Percentiles rank a stretch among this genome's conserved stretches.
phyloP scores from a whole-genome alignment of 2,329 filamentous ascomycete species.

The Exophiala oligosperma region DNA sequence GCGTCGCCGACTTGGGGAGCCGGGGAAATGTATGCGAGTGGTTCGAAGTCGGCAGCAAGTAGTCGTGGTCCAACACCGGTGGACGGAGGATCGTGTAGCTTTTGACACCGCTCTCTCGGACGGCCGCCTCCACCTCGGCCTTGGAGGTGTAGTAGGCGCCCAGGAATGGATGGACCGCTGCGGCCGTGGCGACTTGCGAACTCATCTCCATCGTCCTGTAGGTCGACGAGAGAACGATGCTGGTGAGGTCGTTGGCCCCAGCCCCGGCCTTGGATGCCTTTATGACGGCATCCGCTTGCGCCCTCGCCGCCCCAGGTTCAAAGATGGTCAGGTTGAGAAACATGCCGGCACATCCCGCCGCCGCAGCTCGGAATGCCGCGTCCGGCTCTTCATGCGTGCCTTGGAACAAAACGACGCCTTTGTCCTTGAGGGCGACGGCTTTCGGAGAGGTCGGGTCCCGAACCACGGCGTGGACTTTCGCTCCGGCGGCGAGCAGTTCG shows the following conservation, averaged over 20 bases:
- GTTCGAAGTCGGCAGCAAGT: conserved; percentile 42
- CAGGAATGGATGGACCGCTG: conserved; percentile 34
- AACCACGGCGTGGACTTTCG: conserved; percentile 60
- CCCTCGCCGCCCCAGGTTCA: conserved; percentile 25
- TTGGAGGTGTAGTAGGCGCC: conserved; percentile 36
- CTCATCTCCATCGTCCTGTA: conserved; percentile 1
- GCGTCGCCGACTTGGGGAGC: conserved; percentile 40
- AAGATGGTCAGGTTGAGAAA: conserved; percentile 15
- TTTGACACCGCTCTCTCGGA: conserved; percentile 40
- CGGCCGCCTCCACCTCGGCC: conserved; percentile 42
- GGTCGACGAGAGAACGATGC: conserved; percentile 15
- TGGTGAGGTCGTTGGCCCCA: conserved; percentile 34
- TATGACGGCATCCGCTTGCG: conserved; percentile 28
- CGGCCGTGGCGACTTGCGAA: conserved; percentile 17
- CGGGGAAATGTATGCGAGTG: conserved; percentile 38
- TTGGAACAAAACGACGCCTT: conserved; percentile 55
- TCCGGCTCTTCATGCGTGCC: conserved; percentile 54
- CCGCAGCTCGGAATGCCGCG: conserved; percentile 2
- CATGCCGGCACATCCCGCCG: conserved; percentile 30
- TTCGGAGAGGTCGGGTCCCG: conserved; percentile 52
- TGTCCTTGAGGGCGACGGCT: conserved; percentile 51
- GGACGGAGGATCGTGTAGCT: conserved; percentile 53
- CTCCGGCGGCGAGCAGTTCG: conserved; percentile 33
- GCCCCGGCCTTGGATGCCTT: conserved; percentile 28
- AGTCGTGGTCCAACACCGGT: conserved; percentile 55